Base-by-base conservation (phyloP, 192 early-diverging fungal genomes). In the Rhizoclosmatium globosum region DNA sequence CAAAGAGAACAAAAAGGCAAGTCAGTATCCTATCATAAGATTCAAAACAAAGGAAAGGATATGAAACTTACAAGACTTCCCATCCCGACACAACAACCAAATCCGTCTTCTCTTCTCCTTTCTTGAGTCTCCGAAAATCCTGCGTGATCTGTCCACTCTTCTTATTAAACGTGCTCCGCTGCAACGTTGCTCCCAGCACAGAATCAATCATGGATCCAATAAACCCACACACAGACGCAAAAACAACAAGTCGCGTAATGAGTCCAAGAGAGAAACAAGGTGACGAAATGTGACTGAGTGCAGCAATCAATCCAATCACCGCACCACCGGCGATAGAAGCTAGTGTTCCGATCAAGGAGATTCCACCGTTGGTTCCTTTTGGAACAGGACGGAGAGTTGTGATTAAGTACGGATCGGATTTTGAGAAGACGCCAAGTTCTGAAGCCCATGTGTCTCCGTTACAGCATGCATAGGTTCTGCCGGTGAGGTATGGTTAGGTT, bases 291-390 rank as follows among this genome's bases (percentile, higher is more conserved):
- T 44, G 7, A 17, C 21, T 15, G 45, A 74, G 45, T 19, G 1
- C 87, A 84, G 11, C 89, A 0, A 86, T 78, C 9, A 92, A 47
- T 9, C 95, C 96, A 43, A 96, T 87, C 23, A 90, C 71, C 3
- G 87, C 69, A 41, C 95, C 96, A 31, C 96, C 95, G 6, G 83
- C 87, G 60, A 95, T 71, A 15, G 94, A 95, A 17, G 96, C 93
- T 0, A 84, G 80, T n/a, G 94, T 58, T 13, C 96, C 96, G 43
- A 95, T 73, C 19, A 84, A 81, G 17, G 90, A 91, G 9, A 97
- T 82, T 2, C 82, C 96, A 11, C 96, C 96, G 83, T 98, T 98
- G 15, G 95, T 97, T 2, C 97, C 97, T 41, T 93, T 92, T 11
- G 97, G 97, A 4, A 97, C 97, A 44, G 85, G 76, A 56, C 87